A percentile compares a stretch with the other conserved stretches of the same genome.
Conservation (phyloP, 1,284 basidiomycete genomes). For the Phellopilus nigrolimitatus region DNA sequence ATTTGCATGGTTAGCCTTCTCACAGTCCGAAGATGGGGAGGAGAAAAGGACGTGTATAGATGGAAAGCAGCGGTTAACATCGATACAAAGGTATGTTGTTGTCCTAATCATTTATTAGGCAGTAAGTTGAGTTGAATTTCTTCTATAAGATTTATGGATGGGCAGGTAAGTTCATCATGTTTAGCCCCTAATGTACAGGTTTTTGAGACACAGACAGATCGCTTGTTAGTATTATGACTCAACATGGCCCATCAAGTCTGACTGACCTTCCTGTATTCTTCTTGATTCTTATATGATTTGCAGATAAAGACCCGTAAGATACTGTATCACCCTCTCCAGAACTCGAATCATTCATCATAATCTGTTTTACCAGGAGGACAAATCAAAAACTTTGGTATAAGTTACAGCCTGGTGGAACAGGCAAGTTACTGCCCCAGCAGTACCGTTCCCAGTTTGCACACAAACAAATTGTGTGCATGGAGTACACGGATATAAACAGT, state of each 20-base stretch:
- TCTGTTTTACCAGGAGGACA: constrained; percentile 7
- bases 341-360: background rate
- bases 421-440: constrained; percentile 13
- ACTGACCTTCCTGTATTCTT: background rate
- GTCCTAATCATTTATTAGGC: background rate
- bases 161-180: constrained; percentile 44
- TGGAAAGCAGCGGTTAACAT: constrained; percentile 71
- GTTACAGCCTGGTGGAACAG: constrained; percentile 2
- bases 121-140: background rate
- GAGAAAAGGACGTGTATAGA: constrained; percentile 63
- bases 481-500: constrained; percentile 58
- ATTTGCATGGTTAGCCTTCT: constrained; percentile 35
- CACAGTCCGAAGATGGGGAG: constrained; percentile 47
- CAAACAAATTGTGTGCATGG: constrained; percentile 56
- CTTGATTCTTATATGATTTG: constrained; percentile 21
- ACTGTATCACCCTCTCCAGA: background rate
- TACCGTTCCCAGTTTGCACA: constrained; percentile 42
- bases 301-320: constrained; percentile 46
- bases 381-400: constrained; percentile 20
- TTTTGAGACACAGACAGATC: constrained; percentile 33
- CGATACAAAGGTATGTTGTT: constrained; percentile 45
- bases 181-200: background rate
- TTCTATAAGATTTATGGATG: constrained; percentile 49
- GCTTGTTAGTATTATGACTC: constrained; percentile 38
- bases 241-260: background rate